phyloP scores from a whole-genome alignment of 164 flowering plant species.

The Pachysandra terminalis region DNA sequence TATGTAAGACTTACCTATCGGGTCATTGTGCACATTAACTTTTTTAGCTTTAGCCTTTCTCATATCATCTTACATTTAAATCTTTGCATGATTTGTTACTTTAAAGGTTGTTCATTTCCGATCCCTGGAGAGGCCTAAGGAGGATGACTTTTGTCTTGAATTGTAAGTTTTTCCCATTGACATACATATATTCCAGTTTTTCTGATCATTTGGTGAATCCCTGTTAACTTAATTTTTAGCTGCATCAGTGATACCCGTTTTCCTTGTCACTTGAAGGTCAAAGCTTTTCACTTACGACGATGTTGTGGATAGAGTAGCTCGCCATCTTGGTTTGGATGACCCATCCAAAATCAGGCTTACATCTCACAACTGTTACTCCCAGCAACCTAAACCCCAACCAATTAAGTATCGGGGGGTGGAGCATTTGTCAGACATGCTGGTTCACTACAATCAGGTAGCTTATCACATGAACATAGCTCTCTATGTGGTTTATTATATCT shows the following conservation, averaged over 20 bases:
- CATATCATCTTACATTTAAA: not conserved
- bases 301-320: slow-evolving; percentile 78
- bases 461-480: not conserved
- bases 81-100: slow-evolving; percentile 6
- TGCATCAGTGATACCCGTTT: not conserved
- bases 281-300: slow-evolving; percentile 75
- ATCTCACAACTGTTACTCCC: slow-evolving; percentile 72
- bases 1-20: not conserved
- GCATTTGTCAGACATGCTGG: slow-evolving; percentile 66
- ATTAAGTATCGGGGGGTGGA: slow-evolving; percentile 64
- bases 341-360: slow-evolving; percentile 80
- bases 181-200: not conserved
- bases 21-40: not conserved
- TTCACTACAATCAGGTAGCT: slow-evolving; percentile 76
- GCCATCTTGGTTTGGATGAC: slow-evolving; percentile 69
- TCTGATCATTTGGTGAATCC: not conserved
- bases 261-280: slow-evolving; percentile 36
- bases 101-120: slow-evolving; percentile 64
- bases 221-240: not conserved
- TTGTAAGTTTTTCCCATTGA: slow-evolving; percentile 35
- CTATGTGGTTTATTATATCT: not conserved
- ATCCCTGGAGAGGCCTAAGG: slow-evolving; percentile 60
- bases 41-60: not conserved
- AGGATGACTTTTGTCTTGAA: slow-evolving; percentile 63
- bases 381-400: slow-evolving; percentile 68